Conservation (phyloP, 495 filamentous ascomycete species). For the Penicillium turbatum region DNA sequence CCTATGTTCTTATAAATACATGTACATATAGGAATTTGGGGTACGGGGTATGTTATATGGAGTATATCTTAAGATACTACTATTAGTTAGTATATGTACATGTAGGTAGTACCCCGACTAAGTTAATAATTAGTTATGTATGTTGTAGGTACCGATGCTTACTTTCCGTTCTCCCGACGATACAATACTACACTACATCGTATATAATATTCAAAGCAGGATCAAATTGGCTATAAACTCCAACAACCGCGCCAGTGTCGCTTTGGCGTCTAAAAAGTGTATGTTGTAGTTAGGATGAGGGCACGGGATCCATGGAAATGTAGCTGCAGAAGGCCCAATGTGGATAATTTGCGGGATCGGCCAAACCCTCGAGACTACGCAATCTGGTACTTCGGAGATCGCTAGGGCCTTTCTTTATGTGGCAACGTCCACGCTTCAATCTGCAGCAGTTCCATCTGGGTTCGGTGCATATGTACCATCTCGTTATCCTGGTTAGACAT, state of each 20-base stretch:
- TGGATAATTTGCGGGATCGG: conserved; percentile 4
- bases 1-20: background rate
- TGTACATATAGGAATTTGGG: background rate
- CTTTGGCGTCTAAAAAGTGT: conserved; percentile 25
- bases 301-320: conserved; percentile 6
- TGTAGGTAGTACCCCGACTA: too few relatives aligned
- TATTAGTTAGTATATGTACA: too few relatives aligned
- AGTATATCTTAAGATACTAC: too few relatives aligned
- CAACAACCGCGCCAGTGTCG: conserved; percentile 19
- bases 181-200: too few relatives aligned
- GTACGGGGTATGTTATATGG: too few relatives aligned
- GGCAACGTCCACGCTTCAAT: background rate
- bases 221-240: too few relatives aligned
- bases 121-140: too few relatives aligned
- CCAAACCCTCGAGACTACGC: background rate
- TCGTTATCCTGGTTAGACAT: too few relatives aligned
- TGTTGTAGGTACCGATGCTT: too few relatives aligned
- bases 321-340: conserved; percentile 11
- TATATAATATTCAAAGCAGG: too few relatives aligned
- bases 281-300: conserved; percentile 12
- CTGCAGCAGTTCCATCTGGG: conserved; percentile 4
- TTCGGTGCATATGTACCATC: background rate
- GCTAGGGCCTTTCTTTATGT: background rate
- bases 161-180: too few relatives aligned
- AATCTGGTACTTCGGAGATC: background rate